Evolutionary conservation across 176 grass and related monocot genomes (phyloP).

Genomic region (Oryza coarctata): DNA sequence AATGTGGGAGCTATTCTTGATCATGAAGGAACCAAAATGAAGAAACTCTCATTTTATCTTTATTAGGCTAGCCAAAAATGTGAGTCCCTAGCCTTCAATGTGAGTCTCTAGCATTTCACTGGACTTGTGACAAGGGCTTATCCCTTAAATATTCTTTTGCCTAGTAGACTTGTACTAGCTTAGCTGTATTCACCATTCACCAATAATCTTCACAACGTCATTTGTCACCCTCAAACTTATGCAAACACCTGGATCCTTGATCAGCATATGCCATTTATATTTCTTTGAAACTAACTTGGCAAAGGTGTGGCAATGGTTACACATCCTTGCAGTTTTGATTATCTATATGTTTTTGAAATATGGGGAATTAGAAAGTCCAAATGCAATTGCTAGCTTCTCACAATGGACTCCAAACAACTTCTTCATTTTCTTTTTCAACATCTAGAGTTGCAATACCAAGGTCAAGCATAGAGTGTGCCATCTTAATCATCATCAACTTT

Average conservation of each 20-base stretch:
- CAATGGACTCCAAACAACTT: slow-evolving; percentile 45
- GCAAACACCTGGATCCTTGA: slow-evolving; percentile 69
- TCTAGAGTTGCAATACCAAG: slow-evolving; percentile 27
- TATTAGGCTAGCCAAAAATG: too few relatives aligned
- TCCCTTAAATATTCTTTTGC: too few relatives aligned
- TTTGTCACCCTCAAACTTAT: slow-evolving; percentile 59
- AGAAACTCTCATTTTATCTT: too few relatives aligned
- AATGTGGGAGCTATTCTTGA: too few relatives aligned
- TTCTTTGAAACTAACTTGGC: slow-evolving; percentile 55
- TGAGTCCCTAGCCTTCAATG: too few relatives aligned
- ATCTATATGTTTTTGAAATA: slow-evolving; percentile 49
- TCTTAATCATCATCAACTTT: slow-evolving; percentile 37
- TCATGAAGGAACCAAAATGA: too few relatives aligned
- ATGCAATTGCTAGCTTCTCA: slow-evolving; percentile 65
- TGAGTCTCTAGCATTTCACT: too few relatives aligned
- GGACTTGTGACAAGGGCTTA: too few relatives aligned
- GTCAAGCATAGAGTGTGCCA: slow-evolving; percentile 7
- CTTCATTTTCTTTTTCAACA: slow-evolving; percentile 51
- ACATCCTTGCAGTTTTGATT: slow-evolving; percentile 60
- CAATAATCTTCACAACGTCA: slow-evolving; percentile 73
- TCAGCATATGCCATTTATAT: slow-evolving; percentile 50
- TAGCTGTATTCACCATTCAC: slow-evolving; percentile 29
- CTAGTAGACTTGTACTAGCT: neutral
- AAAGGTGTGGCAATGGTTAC: slow-evolving; percentile 38
- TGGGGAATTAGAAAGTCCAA: slow-evolving; percentile 51